Percentiles rank a stretch among this genome's conserved stretches.
phyloP scores from a whole-genome alignment of 441 rosid species.

The Sinapis alba region DNA sequence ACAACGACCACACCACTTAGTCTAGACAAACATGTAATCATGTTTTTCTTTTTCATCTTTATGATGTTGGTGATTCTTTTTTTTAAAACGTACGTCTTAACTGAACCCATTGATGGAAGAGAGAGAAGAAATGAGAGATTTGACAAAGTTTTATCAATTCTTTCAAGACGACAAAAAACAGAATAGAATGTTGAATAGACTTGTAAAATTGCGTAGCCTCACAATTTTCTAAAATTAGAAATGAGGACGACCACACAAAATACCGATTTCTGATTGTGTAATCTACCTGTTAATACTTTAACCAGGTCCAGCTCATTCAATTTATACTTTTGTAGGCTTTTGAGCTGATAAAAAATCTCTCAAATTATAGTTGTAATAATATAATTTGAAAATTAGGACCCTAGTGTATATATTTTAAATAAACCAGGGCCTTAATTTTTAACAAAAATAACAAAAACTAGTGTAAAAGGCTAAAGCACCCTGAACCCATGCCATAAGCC shows the following conservation, averaged over 20 bases:
- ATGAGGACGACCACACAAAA: constrained; percentile 2
- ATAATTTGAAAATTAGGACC: too few relatives aligned
- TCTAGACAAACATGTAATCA: constrained; percentile 2
- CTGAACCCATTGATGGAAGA: neutral
- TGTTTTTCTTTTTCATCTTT: neutral
- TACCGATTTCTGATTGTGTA: neutral
- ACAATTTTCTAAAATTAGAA: constrained; percentile 6
- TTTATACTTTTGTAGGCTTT: too few relatives aligned
- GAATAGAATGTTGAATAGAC: neutral
- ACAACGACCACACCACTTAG: neutral
- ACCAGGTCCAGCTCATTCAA: too few relatives aligned
- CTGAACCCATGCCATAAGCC: too few relatives aligned
- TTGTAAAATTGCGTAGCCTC: neutral
- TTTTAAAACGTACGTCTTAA: neutral
- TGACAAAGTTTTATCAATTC: neutral
- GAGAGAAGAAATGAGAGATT: neutral
- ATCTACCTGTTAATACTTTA: too few relatives aligned
- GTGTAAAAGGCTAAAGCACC: too few relatives aligned
- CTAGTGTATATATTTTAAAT: too few relatives aligned
- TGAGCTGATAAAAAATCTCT: too few relatives aligned
- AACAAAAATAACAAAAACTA: too few relatives aligned
- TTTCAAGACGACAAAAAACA: neutral
- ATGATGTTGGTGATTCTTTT: neutral
- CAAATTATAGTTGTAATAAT: too few relatives aligned
- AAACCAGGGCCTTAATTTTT: too few relatives aligned